phyloP scores from a whole-genome alignment of 345 rosid species.

The Acer campestre region DNA sequence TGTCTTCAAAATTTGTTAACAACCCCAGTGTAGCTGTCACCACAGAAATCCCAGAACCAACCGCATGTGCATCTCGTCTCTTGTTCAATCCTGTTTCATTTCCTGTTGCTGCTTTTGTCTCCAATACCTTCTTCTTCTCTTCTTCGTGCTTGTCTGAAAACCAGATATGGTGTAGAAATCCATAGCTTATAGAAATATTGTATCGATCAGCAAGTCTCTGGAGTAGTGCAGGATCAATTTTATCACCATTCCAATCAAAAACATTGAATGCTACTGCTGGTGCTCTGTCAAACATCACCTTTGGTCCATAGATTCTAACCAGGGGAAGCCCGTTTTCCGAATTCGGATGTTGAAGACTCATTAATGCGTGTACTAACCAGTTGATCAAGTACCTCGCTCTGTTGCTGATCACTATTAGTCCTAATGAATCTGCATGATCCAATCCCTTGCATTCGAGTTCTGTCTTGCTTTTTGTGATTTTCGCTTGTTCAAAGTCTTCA shows the following conservation, averaged over 20 bases:
- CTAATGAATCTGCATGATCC: constrained; percentile 77
- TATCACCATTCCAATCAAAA: constrained; percentile 89
- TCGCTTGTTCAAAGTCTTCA: constrained; percentile 1
- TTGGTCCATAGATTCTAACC: constrained; percentile 75
- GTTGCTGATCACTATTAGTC: constrained; percentile 52
- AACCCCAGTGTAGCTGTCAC: constrained; percentile 66
- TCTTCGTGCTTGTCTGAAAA: constrained; percentile 37
- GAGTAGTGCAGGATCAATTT: constrained; percentile 61
- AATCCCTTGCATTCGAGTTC: constrained; percentile 57
- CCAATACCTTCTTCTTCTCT: constrained; percentile 31
- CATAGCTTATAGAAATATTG: constrained; percentile 56
- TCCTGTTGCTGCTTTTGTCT: constrained; percentile 17
- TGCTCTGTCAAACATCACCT: constrained; percentile 46
- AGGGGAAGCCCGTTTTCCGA: constrained; percentile 38
- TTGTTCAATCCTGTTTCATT: constrained; percentile 1
- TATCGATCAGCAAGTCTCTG: constrained; percentile 78
- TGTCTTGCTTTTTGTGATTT: background rate
- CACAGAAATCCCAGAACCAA: constrained; percentile 38
- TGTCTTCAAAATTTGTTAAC: constrained; percentile 78
- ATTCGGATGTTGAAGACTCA: constrained; percentile 64
- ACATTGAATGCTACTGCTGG: constrained; percentile 74
- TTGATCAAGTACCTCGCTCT: constrained; percentile 63
- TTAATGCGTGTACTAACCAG: constrained; percentile 77
- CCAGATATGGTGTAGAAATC: constrained; percentile 45
- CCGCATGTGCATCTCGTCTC: constrained; percentile 14